phyloP scores from a whole-genome alignment of 192 early-diverging fungal species.

The Blastocladiella britannica region DNA sequence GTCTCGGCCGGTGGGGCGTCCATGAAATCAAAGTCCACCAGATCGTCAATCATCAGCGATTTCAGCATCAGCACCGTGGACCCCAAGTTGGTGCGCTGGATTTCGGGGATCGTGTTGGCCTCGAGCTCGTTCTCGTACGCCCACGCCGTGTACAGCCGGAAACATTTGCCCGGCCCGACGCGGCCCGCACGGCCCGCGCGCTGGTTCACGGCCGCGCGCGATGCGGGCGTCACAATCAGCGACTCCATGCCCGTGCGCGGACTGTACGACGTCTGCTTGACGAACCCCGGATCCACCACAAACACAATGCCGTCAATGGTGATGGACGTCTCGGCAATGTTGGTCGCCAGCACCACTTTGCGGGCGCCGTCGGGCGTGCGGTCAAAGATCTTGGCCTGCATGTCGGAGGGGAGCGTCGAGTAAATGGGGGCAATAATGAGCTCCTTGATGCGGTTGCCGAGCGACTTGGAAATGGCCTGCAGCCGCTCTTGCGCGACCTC shows the following conservation, averaged over 20 bases:
- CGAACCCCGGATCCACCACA: slow-evolving; percentile 96
- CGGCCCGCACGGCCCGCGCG: slow-evolving; percentile 87
- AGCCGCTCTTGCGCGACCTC: slow-evolving; percentile 72
- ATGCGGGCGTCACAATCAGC: slow-evolving; percentile 82
- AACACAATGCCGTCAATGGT: slow-evolving; percentile 91
- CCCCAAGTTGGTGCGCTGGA: slow-evolving; percentile 82
- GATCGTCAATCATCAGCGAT: slow-evolving; percentile 88
- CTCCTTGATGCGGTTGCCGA: slow-evolving; percentile 74
- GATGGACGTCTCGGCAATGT: slow-evolving; percentile 97
- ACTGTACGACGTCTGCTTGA: slow-evolving; percentile 89
- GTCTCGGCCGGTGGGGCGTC: slow-evolving; percentile 89
- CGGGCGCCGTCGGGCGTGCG: slow-evolving; percentile 80
- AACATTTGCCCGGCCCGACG: slow-evolving; percentile 92
- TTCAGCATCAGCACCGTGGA: slow-evolving; percentile 81
- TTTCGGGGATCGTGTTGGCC: slow-evolving; percentile 86
- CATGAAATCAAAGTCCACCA: slow-evolving; percentile 96
- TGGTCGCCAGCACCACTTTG: slow-evolving; percentile 92
- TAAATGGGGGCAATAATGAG: slow-evolving; percentile 92
- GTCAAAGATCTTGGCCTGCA: slow-evolving; percentile 93
- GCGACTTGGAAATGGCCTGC: slow-evolving; percentile 44
- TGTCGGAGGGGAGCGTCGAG: slow-evolving; percentile 82
- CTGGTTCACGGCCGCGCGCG: slow-evolving; percentile 83
- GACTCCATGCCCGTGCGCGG: slow-evolving; percentile 92
- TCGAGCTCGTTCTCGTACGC: slow-evolving; percentile 87
- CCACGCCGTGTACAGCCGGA: slow-evolving; percentile 80